Conservation (phyloP, 2,329 filamentous ascomycete genomes). For the Ambrosiella cleistominuta region DNA sequence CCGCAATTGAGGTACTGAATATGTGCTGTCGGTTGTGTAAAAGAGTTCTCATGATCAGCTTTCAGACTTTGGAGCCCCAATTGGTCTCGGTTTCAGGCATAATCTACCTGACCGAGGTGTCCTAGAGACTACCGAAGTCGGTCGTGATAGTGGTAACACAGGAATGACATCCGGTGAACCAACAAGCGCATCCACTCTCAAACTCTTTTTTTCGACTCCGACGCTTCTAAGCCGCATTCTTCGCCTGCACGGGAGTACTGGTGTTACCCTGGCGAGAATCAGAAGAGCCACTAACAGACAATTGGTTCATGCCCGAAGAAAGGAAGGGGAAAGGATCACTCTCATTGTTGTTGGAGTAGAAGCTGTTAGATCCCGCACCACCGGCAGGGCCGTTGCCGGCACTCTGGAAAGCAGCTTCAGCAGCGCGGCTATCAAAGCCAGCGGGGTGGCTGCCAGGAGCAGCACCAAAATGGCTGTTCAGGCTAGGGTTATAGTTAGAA, state of each 20-base stretch:
- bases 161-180: too few relatives aligned
- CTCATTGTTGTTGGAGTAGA: slow-evolving; percentile 34
- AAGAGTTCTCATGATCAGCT: too few relatives aligned
- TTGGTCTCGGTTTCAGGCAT: too few relatives aligned
- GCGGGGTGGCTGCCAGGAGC: slow-evolving; percentile 65
- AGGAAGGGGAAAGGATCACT: slow-evolving; percentile 69
- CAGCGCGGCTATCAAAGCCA: slow-evolving; percentile 80
- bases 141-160: too few relatives aligned
- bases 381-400: slow-evolving; percentile 67
- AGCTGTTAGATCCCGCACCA: slow-evolving; percentile 52
- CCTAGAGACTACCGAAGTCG: too few relatives aligned
- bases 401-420: slow-evolving; percentile 85
- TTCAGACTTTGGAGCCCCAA: too few relatives aligned
- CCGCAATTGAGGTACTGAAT: not conserved
- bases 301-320: slow-evolving; percentile 51
- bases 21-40: not conserved
- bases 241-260: slow-evolving; percentile 33
- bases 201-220: not conserved
- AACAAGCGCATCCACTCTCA: not conserved
- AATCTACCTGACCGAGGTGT: too few relatives aligned
- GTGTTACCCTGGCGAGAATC: slow-evolving; percentile 47
- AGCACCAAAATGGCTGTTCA: slow-evolving; percentile 62
- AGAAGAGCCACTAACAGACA: slow-evolving; percentile 44
- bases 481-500: slow-evolving; percentile 50
- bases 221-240: slow-evolving; percentile 36